Evolutionary conservation across 2,329 filamentous ascomycete genomes (phyloP).

Genomic region (Colletotrichum camelliae): DNA sequence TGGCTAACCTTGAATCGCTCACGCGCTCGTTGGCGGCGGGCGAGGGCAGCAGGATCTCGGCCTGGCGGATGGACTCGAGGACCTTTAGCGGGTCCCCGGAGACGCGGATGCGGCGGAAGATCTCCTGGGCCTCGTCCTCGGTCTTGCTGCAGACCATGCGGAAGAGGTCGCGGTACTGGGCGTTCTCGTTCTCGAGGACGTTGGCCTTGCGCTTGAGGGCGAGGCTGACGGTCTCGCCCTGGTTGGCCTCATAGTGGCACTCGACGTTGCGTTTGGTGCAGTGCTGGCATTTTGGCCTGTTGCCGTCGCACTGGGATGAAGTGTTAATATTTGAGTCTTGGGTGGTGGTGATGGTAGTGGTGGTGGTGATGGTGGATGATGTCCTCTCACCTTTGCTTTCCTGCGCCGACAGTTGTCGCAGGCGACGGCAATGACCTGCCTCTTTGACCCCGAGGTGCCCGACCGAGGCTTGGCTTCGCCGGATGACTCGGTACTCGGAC

Average conservation of each 20-base stretch:
- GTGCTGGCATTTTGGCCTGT: conserved; percentile 18
- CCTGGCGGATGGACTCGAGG: conserved; percentile 22
- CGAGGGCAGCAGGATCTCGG: conserved; percentile 24
- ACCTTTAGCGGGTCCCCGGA: conserved; percentile 17
- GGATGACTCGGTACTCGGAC: conserved; percentile 10
- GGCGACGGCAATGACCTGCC: conserved; percentile 19
- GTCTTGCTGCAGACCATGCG: conserved; percentile 20
- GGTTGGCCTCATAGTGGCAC: conserved; percentile 19
- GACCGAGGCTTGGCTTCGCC: conserved; percentile 4
- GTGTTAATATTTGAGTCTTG: background rate
- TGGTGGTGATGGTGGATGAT: background rate
- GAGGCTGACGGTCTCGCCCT: conserved; percentile 20
- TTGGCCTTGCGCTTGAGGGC: conserved; percentile 24
- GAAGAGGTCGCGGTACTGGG: conserved; percentile 24
- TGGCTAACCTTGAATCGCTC: conserved; percentile 1
- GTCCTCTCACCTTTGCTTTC: conserved; percentile 16
- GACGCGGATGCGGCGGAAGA: conserved; percentile 23
- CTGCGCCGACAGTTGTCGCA: conserved; percentile 16
- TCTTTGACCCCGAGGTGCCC: background rate
- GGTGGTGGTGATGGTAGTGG: background rate
- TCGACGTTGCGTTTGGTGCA: conserved; percentile 11
- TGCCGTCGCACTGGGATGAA: conserved; percentile 10
- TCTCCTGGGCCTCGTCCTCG: conserved; percentile 24
- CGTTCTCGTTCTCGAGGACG: conserved; percentile 20
- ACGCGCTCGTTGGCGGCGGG: background rate